A percentile compares a stretch with the other conserved stretches of the same genome.
Conservation (phyloP, 768 basidiomycete species). For the Imleria badia region DNA sequence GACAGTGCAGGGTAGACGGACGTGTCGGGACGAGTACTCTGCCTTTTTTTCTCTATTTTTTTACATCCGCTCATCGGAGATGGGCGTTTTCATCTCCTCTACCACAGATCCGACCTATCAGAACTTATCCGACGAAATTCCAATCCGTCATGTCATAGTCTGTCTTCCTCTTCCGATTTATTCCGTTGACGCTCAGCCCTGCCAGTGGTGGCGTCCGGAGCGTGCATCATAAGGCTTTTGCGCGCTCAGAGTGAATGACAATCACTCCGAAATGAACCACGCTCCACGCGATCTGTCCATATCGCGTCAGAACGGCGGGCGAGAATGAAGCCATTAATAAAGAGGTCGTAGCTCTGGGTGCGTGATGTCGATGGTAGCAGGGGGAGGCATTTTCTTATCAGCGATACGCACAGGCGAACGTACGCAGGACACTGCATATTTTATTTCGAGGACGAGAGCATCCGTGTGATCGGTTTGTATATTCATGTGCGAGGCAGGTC, state of each 20-base stretch:
- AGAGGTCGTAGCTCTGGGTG: conserved; percentile 2
- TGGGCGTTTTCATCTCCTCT: conserved; percentile 6
- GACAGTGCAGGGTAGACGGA: not conserved
- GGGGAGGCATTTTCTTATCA: conserved; percentile 6
- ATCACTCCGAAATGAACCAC: conserved; percentile 19
- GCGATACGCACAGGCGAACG: conserved; percentile 1
- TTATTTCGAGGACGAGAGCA: not conserved
- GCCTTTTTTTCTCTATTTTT: too few relatives aligned
- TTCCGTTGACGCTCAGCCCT: not conserved
- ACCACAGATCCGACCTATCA: conserved; percentile 9
- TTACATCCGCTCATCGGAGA: conserved; percentile 9
- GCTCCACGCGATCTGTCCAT: conserved; percentile 18
- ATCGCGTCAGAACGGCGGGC: conserved; percentile 1
- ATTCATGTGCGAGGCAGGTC: not conserved
- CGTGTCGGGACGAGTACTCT: not conserved
- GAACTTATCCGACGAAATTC: conserved; percentile 1
- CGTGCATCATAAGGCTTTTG: not conserved
- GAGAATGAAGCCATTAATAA: conserved; percentile 6
- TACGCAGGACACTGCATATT: conserved; percentile 11
- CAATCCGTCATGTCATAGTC: not conserved
- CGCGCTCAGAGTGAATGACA: not conserved
- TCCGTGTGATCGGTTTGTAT: not conserved
- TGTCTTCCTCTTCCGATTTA: not conserved
- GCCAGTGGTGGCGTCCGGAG: conserved; percentile 9
- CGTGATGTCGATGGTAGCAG: not conserved